Evolutionary conservation across 2,329 filamentous ascomycete genomes (phyloP), one percentile per base, ranked within the genome.

Genomic region (Colletotrichum karsti): DNA sequence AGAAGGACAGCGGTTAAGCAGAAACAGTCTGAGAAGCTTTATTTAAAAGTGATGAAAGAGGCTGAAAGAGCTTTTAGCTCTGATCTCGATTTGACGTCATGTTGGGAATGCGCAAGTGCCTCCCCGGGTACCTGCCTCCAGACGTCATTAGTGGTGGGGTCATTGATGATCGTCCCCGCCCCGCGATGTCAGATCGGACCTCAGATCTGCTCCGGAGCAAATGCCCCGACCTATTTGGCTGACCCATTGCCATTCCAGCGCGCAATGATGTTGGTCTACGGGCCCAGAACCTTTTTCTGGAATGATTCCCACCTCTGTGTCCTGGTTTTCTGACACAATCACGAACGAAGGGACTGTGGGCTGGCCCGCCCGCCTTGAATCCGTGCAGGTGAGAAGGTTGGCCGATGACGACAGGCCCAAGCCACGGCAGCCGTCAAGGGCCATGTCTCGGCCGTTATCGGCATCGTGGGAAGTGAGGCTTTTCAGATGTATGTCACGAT

Each of bases 61-160:
- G 13, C 54, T 53, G 44, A 65, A 26, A 26, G 15, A n/a, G 18
- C 12, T 3, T 0, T 2, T 7, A 66, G 57, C 33, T 55, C 24
- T 56, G 48, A 42, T 33, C 8, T 37, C 24, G 42, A 44, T 10
- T 57, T 67, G 58, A 67, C 63, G 63, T 67, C 63, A 67, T 54
- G 28, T 5, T 12, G 24, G 15, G 22, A 28, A 33, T 8, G 53
- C 26, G 39, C 30, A 57, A 44, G 54, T 57, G 24, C 39, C 24
- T 33, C 18, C 53, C 30, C 57, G 44, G 57, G 44, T 41, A 50
- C 33, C 26, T 60, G 44, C 57, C 44, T 37, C 44, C 33, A 22
- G 41, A 60, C 57, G 57, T 60, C 57, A 60, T 60, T 60, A 15
- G 10, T 50, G n/a, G 44, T 60, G 57, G 57, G 57, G 42, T 30